Evolutionary conservation across 139 green algal genomes (phyloP).

Genomic region (Micractinium sp.): DNA sequence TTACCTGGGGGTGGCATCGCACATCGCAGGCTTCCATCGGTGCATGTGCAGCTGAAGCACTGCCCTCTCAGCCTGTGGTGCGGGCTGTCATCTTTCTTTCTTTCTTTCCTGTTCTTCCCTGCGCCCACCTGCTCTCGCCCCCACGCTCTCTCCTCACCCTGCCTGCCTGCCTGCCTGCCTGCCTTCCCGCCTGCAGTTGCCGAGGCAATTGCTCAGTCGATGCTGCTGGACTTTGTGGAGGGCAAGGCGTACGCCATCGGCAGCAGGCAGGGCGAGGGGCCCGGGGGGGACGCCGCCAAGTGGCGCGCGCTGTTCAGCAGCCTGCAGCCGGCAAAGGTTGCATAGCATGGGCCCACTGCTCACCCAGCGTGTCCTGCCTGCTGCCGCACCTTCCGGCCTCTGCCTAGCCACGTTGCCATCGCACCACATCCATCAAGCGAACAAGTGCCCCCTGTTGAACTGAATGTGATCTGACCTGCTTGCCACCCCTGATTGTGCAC

Average conservation of each 20-base stretch:
- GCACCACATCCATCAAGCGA: too few species aligned
- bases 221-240: constrained; percentile 52
- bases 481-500: too few species aligned
- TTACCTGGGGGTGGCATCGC: too few species aligned
- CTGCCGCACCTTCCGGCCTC: too few species aligned
- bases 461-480: too few species aligned
- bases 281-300: constrained; percentile 58
- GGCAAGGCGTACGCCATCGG: constrained; percentile 60
- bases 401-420: neutral
- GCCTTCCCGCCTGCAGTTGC: constrained; percentile 34
- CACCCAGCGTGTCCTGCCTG: neutral
- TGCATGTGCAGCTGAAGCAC: too few species aligned
- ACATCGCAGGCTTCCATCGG: too few species aligned
- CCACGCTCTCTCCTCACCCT: too few species aligned
- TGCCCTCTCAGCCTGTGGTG: too few species aligned
- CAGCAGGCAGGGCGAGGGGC: constrained; percentile 70
- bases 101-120: neutral
- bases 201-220: constrained; percentile 78
- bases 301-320: constrained; percentile 71
- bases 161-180: neutral
- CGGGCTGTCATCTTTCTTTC: too few species aligned
- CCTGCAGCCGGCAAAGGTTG: neutral
- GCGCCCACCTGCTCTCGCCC: neutral
- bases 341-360: too few species aligned
- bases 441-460: too few species aligned